These are phyloP conservation scores for Rubroboletus satanas DNA, from an alignment of 768 basidiomycete genomes.

Conservation along the genomic window DNA sequence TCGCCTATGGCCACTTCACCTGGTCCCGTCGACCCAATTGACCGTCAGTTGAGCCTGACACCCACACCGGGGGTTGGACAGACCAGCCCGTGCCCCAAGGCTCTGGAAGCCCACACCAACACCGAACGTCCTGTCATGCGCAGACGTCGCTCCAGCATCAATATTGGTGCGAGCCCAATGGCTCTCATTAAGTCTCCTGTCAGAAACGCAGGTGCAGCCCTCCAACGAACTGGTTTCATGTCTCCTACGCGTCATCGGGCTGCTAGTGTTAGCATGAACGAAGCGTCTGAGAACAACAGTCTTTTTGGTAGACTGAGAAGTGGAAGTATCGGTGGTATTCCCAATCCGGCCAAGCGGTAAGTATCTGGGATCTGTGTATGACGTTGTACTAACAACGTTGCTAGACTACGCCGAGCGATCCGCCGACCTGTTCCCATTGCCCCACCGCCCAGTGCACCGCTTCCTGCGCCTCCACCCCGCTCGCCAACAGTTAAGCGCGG, in stretches of 20 bases:
- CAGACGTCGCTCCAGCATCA: slow-evolving; percentile 61
- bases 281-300: slow-evolving; percentile 37
- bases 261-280: slow-evolving; percentile 39
- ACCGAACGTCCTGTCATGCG: slow-evolving; percentile 45
- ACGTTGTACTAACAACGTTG: neutral
- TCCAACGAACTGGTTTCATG: slow-evolving; percentile 42
- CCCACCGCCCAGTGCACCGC: slow-evolving; percentile 29
- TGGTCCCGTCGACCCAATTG: slow-evolving; percentile 30
- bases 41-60: slow-evolving; percentile 35
- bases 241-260: slow-evolving; percentile 43
- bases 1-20: slow-evolving; percentile 20
- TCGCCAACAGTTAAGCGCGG: slow-evolving; percentile 20
- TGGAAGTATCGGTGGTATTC: slow-evolving; percentile 43
- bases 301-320: slow-evolving; percentile 53
- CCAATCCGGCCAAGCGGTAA: slow-evolving; percentile 30
- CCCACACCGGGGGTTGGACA: slow-evolving; percentile 31
- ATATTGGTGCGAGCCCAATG: slow-evolving; percentile 50
- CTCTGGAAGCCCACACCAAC: slow-evolving; percentile 15
- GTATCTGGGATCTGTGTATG: slow-evolving; percentile 12
- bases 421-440: slow-evolving; percentile 28
- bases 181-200: slow-evolving; percentile 54
- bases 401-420: slow-evolving; percentile 40
- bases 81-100: slow-evolving; percentile 26
- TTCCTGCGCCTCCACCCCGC: slow-evolving; percentile 23
- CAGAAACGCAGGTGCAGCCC: slow-evolving; percentile 47